Conservation (phyloP, 1,284 basidiomycete species). For the Irpex rosettiformis region DNA sequence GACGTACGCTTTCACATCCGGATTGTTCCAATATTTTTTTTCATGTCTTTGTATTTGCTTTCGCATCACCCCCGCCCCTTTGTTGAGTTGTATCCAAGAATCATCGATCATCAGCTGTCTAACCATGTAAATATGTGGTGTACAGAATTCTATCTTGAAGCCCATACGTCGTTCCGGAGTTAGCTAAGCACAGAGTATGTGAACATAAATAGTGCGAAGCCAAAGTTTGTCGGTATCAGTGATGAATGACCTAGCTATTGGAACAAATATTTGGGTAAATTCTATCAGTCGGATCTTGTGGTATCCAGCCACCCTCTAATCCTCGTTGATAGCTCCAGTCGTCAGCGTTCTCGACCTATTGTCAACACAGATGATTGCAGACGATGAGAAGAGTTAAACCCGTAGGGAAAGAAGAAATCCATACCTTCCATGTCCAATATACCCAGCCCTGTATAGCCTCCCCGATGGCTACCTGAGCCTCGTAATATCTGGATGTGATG, state of each 20-base stretch:
- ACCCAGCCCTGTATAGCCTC: conserved; percentile 74
- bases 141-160: not conserved
- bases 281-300: conserved; percentile 57
- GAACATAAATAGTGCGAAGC: not conserved
- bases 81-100: not conserved
- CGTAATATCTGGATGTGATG: conserved; percentile 63
- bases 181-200: not conserved
- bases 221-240: not conserved
- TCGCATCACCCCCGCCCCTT: not conserved
- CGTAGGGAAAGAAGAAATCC: conserved; percentile 14
- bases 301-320: conserved; percentile 70
- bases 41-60: not conserved
- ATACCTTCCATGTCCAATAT: conserved; percentile 82
- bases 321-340: conserved; percentile 74
- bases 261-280: conserved; percentile 57
- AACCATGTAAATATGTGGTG: not conserved
- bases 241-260: not conserved
- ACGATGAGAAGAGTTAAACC: not conserved
- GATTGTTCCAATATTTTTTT: not conserved
- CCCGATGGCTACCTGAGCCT: conserved; percentile 68
- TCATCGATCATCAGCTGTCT: not conserved
- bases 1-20: not conserved
- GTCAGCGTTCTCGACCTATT: conserved; percentile 70
- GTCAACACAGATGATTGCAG: not conserved
- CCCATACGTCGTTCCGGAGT: not conserved